phyloP scores from a whole-genome alignment of 495 filamentous ascomycete species.

The Podospora anserina region DNA sequence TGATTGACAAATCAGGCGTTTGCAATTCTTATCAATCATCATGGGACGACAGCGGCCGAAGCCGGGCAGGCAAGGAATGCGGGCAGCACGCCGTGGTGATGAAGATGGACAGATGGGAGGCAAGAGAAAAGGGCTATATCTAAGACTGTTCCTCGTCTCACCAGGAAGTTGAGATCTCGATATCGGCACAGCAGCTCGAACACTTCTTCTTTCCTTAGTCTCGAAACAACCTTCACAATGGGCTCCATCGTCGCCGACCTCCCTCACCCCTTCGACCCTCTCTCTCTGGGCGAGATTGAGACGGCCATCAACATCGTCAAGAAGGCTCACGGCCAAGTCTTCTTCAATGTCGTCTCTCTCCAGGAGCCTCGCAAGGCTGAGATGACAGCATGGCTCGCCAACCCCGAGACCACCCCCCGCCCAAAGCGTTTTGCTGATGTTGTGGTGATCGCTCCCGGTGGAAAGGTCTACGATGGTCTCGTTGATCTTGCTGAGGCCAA shows the following conservation, averaged over 20 bases:
- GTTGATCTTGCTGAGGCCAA: constrained; percentile 72
- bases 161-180: neutral
- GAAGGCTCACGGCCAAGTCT: constrained; percentile 65
- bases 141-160: neutral
- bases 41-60: constrained; percentile 6
- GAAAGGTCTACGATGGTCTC: constrained; percentile 80
- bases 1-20: constrained; percentile 3
- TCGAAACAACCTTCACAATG: constrained; percentile 20
- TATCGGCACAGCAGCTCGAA: neutral
- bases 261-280: constrained; percentile 79
- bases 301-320: constrained; percentile 65
- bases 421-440: constrained; percentile 77
- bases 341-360: constrained; percentile 87
- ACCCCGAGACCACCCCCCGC: constrained; percentile 57
- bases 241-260: constrained; percentile 20
- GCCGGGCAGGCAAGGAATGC: neutral
- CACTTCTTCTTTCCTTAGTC: constrained; percentile 7
- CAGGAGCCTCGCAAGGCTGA: constrained; percentile 84
- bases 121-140: neutral
- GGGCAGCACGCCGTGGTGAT: neutral
- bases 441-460: constrained; percentile 77
- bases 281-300: constrained; percentile 75
- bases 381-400: constrained; percentile 77
- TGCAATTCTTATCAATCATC: constrained; percentile 8
- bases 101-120: constrained; percentile 3